Evolutionary conservation across 1,139 yeast species (phyloP), one percentile per base, ranked within the genome.

Genomic region (Yamadazyma conglobata): DNA sequence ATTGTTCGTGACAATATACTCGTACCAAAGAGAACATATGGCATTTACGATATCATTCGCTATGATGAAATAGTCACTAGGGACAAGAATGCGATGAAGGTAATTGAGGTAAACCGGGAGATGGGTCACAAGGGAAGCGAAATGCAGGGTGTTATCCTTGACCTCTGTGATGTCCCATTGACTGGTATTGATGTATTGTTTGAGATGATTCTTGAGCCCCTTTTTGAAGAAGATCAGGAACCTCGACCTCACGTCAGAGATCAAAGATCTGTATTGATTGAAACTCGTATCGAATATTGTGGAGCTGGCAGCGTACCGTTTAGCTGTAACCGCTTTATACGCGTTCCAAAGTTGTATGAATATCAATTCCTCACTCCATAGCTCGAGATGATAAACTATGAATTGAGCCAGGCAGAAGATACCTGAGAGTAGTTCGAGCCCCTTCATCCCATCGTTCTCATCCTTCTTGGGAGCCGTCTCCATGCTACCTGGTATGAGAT

Each of bases 331-430:
- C 1, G 40, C 28, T 26, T 64, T 64, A 59, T 58, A 70, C 3
- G 64, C 55, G 21, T 59, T 52, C 74, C 84, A 79, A 24, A 84
- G 57, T 46, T 79, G 84, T 11, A 82, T 59, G 48, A 80, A 84
- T 8, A 79, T 65, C 26, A 79, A 54, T 28, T 79, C 80, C 32
- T 78, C 75, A 22, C 79, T 74, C 89, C 91, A 82, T 30, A 60
- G 61, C 22, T 68, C 72, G 53, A 85, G 58, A 8, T 72, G 60
- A 22, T 70, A 70, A 10, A 65, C 59, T 4, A 77, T 63, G 39
- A 63, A 80, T 35, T 68, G 67, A 6, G 75, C 58, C 40, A 86
- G 79, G 35, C 89, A 80, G 50, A 72, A 72, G 15, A 80, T 57
- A 34, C 82, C 66, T 27, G 82, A 70, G 27, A 82, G 58, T 35